phyloP scores from a whole-genome alignment of 768 basidiomycete species.

The Pleurotus tuber-regium region DNA sequence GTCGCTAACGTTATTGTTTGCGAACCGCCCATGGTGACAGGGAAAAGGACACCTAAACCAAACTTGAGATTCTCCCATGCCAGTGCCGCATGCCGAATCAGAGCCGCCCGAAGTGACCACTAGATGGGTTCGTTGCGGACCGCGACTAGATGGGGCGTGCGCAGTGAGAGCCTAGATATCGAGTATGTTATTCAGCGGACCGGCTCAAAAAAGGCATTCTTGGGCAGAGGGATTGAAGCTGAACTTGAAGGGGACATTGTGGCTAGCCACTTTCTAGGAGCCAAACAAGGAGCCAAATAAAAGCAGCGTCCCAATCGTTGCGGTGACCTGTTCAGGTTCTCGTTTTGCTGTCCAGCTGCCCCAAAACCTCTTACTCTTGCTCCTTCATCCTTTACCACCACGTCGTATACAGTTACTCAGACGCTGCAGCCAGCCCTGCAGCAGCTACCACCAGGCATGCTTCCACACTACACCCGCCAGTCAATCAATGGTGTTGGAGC shows the following conservation, averaged over 20 bases:
- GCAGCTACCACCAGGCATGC: constrained; percentile 56
- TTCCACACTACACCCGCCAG: constrained; percentile 66
- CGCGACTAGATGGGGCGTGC: background rate
- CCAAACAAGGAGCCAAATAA: constrained; percentile 36
- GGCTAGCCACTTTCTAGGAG: constrained; percentile 1
- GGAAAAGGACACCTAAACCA: background rate
- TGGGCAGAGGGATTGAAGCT: constrained; percentile 9
- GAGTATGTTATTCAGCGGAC: background rate
- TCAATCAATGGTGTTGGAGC: constrained; percentile 40
- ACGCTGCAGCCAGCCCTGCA: constrained; percentile 77
- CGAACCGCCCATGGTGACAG: too few species aligned
- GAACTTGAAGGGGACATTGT: background rate
- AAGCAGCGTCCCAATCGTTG: constrained; percentile 28
- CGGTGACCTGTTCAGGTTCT: constrained; percentile 35
- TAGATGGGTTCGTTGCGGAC: background rate
- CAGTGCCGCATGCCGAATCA: constrained; percentile 4
- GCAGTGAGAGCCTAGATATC: background rate
- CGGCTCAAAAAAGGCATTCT: constrained; percentile 9
- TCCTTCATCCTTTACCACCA: constrained; percentile 41
- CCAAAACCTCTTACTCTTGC: constrained; percentile 29
- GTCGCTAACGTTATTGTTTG: too few species aligned
- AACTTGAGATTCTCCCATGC: constrained; percentile 4
- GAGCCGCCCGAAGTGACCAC: constrained; percentile 1
- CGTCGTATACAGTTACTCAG: constrained; percentile 45
- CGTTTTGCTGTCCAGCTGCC: constrained; percentile 30